Evolutionary conservation across 1,284 basidiomycete species (phyloP).

Genomic region (Trichosporon coremiiforme): DNA sequence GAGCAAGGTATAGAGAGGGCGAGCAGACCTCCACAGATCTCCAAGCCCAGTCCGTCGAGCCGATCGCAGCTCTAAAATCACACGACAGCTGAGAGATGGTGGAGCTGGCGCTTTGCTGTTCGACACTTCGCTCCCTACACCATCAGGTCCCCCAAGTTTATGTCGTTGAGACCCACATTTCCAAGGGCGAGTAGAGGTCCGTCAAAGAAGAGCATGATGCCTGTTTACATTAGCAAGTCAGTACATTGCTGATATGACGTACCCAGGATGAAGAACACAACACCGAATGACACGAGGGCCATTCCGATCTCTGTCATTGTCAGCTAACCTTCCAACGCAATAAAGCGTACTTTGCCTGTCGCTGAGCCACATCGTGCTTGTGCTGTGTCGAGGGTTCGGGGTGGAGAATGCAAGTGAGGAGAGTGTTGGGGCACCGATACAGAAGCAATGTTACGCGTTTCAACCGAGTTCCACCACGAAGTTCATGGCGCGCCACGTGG

Average conservation of each 20-base stretch:
- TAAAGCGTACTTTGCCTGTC: conserved; percentile 65
- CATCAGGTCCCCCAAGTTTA: too few species aligned
- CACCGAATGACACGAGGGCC: conserved; percentile 95
- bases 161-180: conserved; percentile 67
- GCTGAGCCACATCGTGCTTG: conserved; percentile 66
- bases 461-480: conserved; percentile 11
- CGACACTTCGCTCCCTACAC: background rate
- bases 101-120: background rate
- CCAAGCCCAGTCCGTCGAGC: background rate
- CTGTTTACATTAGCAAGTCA: conserved; percentile 31
- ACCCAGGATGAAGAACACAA: conserved; percentile 90
- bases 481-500: conserved; percentile 11
- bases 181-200: conserved; percentile 94
- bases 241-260: conserved; percentile 24
- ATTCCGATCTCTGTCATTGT: conserved; percentile 79
- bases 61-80: background rate
- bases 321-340: conserved; percentile 18
- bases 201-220: conserved; percentile 95
- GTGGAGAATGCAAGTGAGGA: background rate
- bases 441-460: conserved; percentile 1
- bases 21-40: background rate
- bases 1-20: background rate
- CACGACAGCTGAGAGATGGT: background rate
- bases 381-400: background rate
- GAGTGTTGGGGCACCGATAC: background rate